These are phyloP conservation scores for Nasturtium officinale DNA, from an alignment of 345 rosid genomes.

Conservation along the genomic window DNA sequence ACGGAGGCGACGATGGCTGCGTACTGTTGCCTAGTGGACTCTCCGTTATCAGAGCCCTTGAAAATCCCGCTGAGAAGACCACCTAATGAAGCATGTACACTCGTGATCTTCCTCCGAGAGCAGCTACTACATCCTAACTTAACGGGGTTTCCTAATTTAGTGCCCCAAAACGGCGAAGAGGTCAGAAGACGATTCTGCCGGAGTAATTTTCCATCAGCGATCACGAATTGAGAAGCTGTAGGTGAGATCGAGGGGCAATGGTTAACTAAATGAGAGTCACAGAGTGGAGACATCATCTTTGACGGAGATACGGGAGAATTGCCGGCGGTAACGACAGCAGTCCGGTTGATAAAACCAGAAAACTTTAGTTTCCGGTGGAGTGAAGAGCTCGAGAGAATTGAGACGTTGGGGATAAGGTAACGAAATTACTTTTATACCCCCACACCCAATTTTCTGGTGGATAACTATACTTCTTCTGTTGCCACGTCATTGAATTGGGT, in stretches of 20 bases:
- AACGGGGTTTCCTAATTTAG: constrained; percentile 39
- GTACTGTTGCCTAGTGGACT: constrained; percentile 81
- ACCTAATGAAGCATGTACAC: constrained; percentile 68
- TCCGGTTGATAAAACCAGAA: not conserved
- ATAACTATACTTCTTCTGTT: not conserved
- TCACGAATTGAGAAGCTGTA: constrained; percentile 45
- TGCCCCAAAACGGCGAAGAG: constrained; percentile 50
- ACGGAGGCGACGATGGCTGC: constrained; percentile 54
- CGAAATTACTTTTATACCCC: constrained; percentile 4
- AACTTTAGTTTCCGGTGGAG: constrained; percentile 31
- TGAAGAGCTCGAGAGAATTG: constrained; percentile 24
- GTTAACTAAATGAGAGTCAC: constrained; percentile 46
- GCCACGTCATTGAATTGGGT: constrained; percentile 29
- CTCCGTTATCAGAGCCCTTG: constrained; percentile 83
- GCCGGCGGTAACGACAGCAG: constrained; percentile 26
- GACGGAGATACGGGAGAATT: constrained; percentile 27
- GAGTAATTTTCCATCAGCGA: constrained; percentile 31
- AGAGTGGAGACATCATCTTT: constrained; percentile 54
- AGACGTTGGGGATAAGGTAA: constrained; percentile 44
- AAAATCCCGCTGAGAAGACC: constrained; percentile 85
- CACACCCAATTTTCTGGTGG: not conserved
- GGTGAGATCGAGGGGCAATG: constrained; percentile 47
- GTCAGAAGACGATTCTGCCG: constrained; percentile 39
- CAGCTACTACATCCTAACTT: constrained; percentile 36
- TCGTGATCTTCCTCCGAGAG: constrained; percentile 32